Base-by-base conservation (phyloP, 306 rosid species). In the Begonia loranthoides region DNA sequence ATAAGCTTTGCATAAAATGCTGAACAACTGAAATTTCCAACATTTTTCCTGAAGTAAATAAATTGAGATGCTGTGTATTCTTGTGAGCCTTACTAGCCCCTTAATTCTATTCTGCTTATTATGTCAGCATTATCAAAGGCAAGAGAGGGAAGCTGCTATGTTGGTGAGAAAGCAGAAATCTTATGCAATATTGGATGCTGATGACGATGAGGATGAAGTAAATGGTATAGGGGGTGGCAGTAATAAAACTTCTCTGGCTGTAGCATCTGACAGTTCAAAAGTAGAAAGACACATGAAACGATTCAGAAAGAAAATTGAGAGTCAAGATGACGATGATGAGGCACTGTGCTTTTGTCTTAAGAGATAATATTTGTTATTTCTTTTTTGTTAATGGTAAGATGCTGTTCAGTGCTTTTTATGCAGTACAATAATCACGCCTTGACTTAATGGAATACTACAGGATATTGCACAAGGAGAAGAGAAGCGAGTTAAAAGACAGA, bases 71-170 rank as follows among this genome's bases (percentile, higher is more conserved):
- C 36, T 28, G 3, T 28, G 36, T 28, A 28, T 7, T 28, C 36
- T 28, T 28, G 36, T 8, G 8, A n/a, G 15, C 19, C 17, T 49
- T 16, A n/a, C 2, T 9, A 5, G 17, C 4, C 47, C 47, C 47
- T 43, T 43, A 43, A 43, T 43, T 43, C 13, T 43, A 10, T n/a
- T 43, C 5, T 58, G 57, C 57, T 54, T 9, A 17, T 24, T 65
- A 2, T 60, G 46, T 68, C 76, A 89, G 97, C 68, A 50, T 57
- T 90, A 86, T 71, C 86, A 82, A 63, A 76, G 70, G 60, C 92
- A 90, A 68, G 99, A 86, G 70, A 78, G 80, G 71, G 95, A 82
- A 64, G 95, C 92, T 56, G 88, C 80, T 12, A 59, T 78, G 78
- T 58, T 90, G 70, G 94, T 53, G 15, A 80, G 64, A 61, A 82